Percentiles rank a stretch among this genome's conserved stretches.
Evolutionary conservation across 2,329 filamentous ascomycete species (phyloP).

Genomic region (Microcera coccophila): DNA sequence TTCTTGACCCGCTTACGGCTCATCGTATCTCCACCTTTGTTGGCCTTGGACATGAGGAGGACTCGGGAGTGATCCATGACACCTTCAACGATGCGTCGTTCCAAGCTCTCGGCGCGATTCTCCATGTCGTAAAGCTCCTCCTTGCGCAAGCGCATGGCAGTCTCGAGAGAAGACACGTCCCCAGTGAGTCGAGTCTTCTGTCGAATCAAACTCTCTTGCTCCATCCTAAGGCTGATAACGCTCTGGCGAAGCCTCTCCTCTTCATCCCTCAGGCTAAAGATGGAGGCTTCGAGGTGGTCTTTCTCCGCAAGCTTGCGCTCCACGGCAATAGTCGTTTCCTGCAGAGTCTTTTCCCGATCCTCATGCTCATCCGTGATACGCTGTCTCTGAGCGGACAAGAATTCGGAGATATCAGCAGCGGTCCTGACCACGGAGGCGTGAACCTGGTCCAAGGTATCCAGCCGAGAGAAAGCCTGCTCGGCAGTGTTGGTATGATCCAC

Average conservation of each 20-base stretch:
- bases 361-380: slow-evolving; percentile 74
- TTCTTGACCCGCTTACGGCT: slow-evolving; percentile 54
- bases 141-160: slow-evolving; percentile 78
- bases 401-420: slow-evolving; percentile 77
- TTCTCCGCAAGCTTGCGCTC: slow-evolving; percentile 69
- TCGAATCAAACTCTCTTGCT: slow-evolving; percentile 70
- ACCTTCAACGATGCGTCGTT: slow-evolving; percentile 88
- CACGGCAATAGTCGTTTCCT: slow-evolving; percentile 75
- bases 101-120: slow-evolving; percentile 77
- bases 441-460: slow-evolving; percentile 82
- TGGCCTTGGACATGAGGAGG: slow-evolving; percentile 71
- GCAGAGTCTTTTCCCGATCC: slow-evolving; percentile 71
- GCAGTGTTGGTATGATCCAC: slow-evolving; percentile 63
- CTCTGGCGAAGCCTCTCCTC: slow-evolving; percentile 51
- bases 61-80: slow-evolving; percentile 94
- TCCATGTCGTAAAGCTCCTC: slow-evolving; percentile 94
- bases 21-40: slow-evolving; percentile 52
- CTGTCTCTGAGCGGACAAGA: slow-evolving; percentile 72
- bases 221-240: slow-evolving; percentile 57
- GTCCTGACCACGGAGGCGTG: slow-evolving; percentile 82
- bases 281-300: slow-evolving; percentile 56
- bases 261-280: slow-evolving; percentile 50
- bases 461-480: slow-evolving; percentile 66
- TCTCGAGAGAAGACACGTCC: slow-evolving; percentile 87
- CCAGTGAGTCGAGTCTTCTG: slow-evolving; percentile 78